phyloP scores from a whole-genome alignment of 2,329 filamentous ascomycete genomes.

The Onygenales sp. region DNA sequence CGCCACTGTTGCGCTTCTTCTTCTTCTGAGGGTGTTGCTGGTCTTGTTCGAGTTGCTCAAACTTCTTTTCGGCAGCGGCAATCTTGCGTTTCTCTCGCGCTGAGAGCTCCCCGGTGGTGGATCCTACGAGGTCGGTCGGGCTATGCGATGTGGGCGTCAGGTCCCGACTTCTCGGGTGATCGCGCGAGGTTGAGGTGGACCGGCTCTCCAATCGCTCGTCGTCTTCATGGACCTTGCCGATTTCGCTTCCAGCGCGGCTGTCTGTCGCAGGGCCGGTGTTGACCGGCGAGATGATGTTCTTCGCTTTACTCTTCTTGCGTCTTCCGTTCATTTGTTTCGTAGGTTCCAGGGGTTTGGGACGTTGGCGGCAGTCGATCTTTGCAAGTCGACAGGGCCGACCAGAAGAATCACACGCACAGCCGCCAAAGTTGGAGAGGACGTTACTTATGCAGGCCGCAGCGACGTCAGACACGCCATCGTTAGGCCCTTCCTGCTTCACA shows the following conservation, averaged over 20 bases:
- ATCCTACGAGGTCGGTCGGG: slow-evolving; percentile 33
- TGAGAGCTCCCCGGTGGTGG: slow-evolving; percentile 43
- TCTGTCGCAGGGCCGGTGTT: slow-evolving; percentile 44
- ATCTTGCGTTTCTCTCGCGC: slow-evolving; percentile 55
- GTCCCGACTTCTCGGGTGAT: slow-evolving; percentile 49
- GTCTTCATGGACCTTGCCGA: slow-evolving; percentile 43
- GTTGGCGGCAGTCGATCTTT: slow-evolving; percentile 34
- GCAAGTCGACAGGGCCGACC: slow-evolving; percentile 29
- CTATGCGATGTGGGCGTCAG: slow-evolving; percentile 49
- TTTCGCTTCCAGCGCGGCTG: slow-evolving; percentile 51
- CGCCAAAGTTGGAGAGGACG: slow-evolving; percentile 40
- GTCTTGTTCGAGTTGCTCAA: slow-evolving; percentile 51
- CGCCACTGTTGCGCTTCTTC: slow-evolving; percentile 48
- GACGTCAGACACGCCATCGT: slow-evolving; percentile 30
- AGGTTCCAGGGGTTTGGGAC: slow-evolving; percentile 23
- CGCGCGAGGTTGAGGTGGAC: slow-evolving; percentile 46
- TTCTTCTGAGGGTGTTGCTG: slow-evolving; percentile 45
- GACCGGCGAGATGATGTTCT: slow-evolving; percentile 43
- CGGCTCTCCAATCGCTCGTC: slow-evolving; percentile 43
- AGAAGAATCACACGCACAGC: slow-evolving; percentile 36
- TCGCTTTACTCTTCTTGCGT: slow-evolving; percentile 39
- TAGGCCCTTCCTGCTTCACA: slow-evolving; percentile 29
- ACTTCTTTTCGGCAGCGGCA: slow-evolving; percentile 53
- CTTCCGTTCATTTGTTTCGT: slow-evolving; percentile 35
- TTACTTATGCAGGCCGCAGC: slow-evolving; percentile 38